phyloP scores from a whole-genome alignment of 2,329 filamentous ascomycete species.

The Pyricularia sp. region DNA sequence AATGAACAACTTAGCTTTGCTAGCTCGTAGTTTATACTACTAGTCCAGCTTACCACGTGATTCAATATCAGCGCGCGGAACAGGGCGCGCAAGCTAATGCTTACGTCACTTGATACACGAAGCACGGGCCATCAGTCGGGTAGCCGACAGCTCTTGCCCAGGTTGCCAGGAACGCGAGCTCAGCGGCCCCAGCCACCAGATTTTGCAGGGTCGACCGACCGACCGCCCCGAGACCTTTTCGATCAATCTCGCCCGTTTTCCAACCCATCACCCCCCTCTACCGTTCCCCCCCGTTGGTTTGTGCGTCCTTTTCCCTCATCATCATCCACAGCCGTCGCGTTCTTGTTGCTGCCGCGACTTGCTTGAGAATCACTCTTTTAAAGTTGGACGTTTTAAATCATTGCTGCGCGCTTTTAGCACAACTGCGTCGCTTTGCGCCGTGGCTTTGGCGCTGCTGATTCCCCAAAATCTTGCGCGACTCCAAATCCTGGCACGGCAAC shows the following conservation, averaged over 20 bases:
- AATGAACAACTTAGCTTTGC: background rate
- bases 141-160: background rate
- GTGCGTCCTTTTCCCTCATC: background rate
- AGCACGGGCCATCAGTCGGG: background rate
- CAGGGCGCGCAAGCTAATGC: background rate
- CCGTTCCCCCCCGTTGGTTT: background rate
- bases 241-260: background rate
- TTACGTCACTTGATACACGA: background rate
- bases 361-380: background rate
- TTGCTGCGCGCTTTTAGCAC: background rate
- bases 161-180: background rate
- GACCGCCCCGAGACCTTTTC: background rate
- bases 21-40: background rate
- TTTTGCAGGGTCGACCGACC: background rate
- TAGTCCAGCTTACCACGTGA: background rate
- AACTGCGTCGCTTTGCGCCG: background rate
- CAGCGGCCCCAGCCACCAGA: background rate
- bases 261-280: background rate
- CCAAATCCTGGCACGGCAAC: background rate
- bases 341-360: background rate
- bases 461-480: background rate
- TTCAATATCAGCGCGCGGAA: background rate
- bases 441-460: background rate
- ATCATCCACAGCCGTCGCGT: background rate
- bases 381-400: background rate